Evolutionary conservation across 1,284 basidiomycete genomes (phyloP).

Genomic region (Agroathelia rolfsii): DNA sequence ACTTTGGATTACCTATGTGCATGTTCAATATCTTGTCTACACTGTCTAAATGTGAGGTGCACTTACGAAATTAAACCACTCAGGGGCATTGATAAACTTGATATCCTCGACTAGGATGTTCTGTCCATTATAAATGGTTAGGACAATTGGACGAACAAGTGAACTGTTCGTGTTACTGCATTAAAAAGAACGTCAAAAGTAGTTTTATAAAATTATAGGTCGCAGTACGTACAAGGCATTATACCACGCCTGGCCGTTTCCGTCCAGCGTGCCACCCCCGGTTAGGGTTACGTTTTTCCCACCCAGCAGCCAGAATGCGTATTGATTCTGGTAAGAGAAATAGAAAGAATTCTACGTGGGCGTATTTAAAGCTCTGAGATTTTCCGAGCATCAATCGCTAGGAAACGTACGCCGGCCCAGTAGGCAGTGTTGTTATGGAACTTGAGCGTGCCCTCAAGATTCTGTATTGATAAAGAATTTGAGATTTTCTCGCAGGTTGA

Average conservation of each 20-base stretch:
- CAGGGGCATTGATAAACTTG: slow-evolving; percentile 33
- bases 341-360: slow-evolving; percentile 48
- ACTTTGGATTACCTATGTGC: too few species aligned
- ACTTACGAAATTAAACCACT: slow-evolving; percentile 44
- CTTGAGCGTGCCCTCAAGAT: slow-evolving; percentile 38
- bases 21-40: too few species aligned
- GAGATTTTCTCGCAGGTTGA: slow-evolving; percentile 2
- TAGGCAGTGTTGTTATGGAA: slow-evolving; percentile 43
- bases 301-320: slow-evolving; percentile 56
- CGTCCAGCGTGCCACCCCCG: slow-evolving; percentile 52
- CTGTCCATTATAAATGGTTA: slow-evolving; percentile 48
- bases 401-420: slow-evolving; percentile 37
- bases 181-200: not conserved
- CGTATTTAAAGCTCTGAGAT: too few species aligned
- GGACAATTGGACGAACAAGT: slow-evolving; percentile 50
- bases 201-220: not conserved
- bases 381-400: too few species aligned
- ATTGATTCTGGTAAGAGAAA: slow-evolving; percentile 46
- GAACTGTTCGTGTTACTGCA: slow-evolving; percentile 30
- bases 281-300: slow-evolving; percentile 46
- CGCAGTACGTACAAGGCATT: slow-evolving; percentile 41
- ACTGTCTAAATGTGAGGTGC: too few species aligned
- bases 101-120: slow-evolving; percentile 48
- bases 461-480: too few species aligned
- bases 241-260: slow-evolving; percentile 52